These are phyloP conservation scores for Pleurotus tuber-regium DNA, from an alignment of 768 basidiomycete species.

Conservation along the genomic window DNA sequence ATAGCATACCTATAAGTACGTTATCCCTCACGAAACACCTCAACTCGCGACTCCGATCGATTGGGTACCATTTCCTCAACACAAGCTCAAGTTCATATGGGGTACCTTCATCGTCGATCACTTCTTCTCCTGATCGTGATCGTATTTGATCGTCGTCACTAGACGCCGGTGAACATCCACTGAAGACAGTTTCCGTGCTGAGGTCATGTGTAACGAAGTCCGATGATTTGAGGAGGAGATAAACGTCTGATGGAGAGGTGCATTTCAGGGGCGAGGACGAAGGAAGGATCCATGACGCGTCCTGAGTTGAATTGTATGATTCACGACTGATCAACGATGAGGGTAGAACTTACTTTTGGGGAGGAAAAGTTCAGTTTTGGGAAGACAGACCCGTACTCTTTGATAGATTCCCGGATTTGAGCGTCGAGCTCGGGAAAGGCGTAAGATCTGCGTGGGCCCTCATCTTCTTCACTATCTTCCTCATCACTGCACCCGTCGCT, in stretches of 20 bases:
- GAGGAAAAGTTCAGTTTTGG: slow-evolving; percentile 96
- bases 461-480: slow-evolving; percentile 32
- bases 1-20: slow-evolving; percentile 76
- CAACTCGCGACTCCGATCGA: slow-evolving; percentile 82
- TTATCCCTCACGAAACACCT: slow-evolving; percentile 86
- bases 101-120: slow-evolving; percentile 2
- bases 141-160: too few relatives aligned
- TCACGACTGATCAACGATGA: background rate
- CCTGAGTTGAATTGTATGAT: slow-evolving; percentile 43
- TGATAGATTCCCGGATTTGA: slow-evolving; percentile 63
- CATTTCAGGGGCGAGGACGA: slow-evolving; percentile 84
- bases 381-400: slow-evolving; percentile 79
- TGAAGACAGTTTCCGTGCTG: slow-evolving; percentile 57
- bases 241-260: slow-evolving; percentile 85
- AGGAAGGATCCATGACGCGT: slow-evolving; percentile 89
- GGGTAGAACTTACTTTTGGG: slow-evolving; percentile 59
- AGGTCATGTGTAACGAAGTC: slow-evolving; percentile 87
- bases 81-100: slow-evolving; percentile 85
- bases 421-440: slow-evolving; percentile 83
- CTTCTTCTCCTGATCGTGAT: too few relatives aligned
- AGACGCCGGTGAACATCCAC: slow-evolving; percentile 62
- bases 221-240: slow-evolving; percentile 88
- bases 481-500: too few relatives aligned
- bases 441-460: slow-evolving; percentile 33
- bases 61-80: slow-evolving; percentile 84